Conservation (phyloP, 2,329 filamentous ascomycete species). For the Cladosporium halotolerans region DNA sequence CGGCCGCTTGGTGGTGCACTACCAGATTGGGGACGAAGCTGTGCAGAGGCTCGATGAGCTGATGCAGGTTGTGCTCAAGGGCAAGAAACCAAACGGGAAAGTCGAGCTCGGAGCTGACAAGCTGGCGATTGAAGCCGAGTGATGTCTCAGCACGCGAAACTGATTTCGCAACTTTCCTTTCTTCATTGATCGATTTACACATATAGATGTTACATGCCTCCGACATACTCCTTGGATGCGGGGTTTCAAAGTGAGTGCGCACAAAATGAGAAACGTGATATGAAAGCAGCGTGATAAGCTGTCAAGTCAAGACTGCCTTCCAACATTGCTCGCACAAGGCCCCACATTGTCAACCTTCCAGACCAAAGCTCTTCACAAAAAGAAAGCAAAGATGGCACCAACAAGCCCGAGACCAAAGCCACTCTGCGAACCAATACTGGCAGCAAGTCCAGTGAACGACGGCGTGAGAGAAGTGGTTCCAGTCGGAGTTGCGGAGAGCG, state of each 20-base stretch:
- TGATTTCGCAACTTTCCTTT: too few species aligned
- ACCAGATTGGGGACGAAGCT: constrained; percentile 64
- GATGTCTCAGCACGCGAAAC: background rate
- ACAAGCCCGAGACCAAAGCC: background rate
- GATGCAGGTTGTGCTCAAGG: constrained; percentile 40
- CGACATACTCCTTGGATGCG: too few species aligned
- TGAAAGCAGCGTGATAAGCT: too few species aligned
- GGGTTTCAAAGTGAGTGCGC: too few species aligned
- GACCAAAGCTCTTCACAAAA: background rate
- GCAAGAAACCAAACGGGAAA: constrained; percentile 19
- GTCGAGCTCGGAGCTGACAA: constrained; percentile 20
- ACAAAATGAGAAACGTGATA: too few species aligned
- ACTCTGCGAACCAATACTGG: background rate
- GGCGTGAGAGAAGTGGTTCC: background rate
- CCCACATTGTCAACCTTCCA: too few species aligned
- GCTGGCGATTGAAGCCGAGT: constrained; percentile 12
- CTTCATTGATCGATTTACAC: background rate
- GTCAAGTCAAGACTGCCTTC: too few species aligned
- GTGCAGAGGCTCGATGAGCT: constrained; percentile 51
- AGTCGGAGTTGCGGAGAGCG: background rate
- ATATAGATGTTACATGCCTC: background rate
- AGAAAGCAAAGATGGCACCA: background rate
- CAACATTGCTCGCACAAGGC: too few species aligned
- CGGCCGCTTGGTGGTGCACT: constrained; percentile 61
- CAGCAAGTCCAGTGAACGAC: background rate